phyloP scores from a whole-genome alignment of 2,329 filamentous ascomycete species.

The Cladorrhinum sp. region DNA sequence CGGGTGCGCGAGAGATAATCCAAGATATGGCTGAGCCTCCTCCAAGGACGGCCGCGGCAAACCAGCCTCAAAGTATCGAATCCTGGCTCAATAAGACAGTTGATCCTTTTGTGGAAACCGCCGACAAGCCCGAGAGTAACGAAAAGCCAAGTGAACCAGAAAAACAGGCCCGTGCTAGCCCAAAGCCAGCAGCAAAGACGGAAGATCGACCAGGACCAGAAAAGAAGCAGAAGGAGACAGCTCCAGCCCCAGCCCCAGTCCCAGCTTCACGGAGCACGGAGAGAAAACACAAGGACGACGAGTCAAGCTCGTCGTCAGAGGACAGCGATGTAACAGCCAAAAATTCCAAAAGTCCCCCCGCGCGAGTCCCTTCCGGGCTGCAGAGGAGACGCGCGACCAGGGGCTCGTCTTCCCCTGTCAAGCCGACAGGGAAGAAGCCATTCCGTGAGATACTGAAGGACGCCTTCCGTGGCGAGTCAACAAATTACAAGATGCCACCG shows the following conservation, averaged over 20 bases:
- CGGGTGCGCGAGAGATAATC: slow-evolving; percentile 62
- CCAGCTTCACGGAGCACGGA: neutral
- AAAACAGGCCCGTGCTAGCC: slow-evolving; percentile 27
- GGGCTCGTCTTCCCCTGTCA: slow-evolving; percentile 47
- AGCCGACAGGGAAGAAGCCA: slow-evolving; percentile 45
- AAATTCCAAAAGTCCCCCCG: slow-evolving; percentile 31
- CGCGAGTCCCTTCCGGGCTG: slow-evolving; percentile 39
- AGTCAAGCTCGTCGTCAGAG: slow-evolving; percentile 17
- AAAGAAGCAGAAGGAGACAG: slow-evolving; percentile 7
- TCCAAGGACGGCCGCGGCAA: slow-evolving; percentile 46
- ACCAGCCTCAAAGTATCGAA: slow-evolving; percentile 62
- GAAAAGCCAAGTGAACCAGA: neutral
- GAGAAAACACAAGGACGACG: slow-evolving; percentile 9
- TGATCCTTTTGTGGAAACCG: slow-evolving; percentile 52
- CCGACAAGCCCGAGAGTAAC: neutral
- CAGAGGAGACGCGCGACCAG: slow-evolving; percentile 57
- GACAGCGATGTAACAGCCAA: slow-evolving; percentile 28
- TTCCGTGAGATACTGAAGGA: slow-evolving; percentile 59
- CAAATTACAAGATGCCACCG: slow-evolving; percentile 42
- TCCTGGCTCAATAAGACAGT: slow-evolving; percentile 62
- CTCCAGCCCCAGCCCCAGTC: neutral
- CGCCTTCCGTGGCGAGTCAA: slow-evolving; percentile 61
- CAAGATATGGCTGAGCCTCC: slow-evolving; percentile 55
- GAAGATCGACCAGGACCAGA: slow-evolving; percentile 12
- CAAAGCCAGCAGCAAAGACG: slow-evolving; percentile 17